Base-by-base conservation (phyloP, 73 alveolate species). In the Paramecium sonneborni region DNA sequence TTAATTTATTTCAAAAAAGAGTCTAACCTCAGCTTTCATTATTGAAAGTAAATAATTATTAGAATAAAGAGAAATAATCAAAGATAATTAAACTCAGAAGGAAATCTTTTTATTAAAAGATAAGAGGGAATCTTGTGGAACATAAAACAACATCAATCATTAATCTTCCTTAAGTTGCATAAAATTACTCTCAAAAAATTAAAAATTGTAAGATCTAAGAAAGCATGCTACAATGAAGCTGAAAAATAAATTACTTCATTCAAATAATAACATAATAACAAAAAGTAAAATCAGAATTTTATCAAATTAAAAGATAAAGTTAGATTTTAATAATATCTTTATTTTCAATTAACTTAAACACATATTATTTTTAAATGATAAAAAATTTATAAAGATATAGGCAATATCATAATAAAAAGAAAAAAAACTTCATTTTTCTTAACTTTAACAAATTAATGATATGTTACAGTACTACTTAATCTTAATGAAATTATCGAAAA, bases 121-220 rank as follows among this genome's bases (percentile, higher is more conserved):
- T 24, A 70, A 70, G 14, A 56, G 9, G 94, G 70, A 34, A 88
- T 44, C 26, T 68, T 10, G 41, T 88, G 15, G 94, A 88, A 69
- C 91, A 88, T 28, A 88, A 70, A 26, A 85, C 58, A 5, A 69
- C 67, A 0, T 43, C 87, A 43, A 70, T 88, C 34, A 15, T 88
- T 26, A 88, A 52, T 70, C 39, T 88, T 7, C 94, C 94, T 20
- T 44, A 88, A 28, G 30, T 28, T 6, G 62, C 87, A 14, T 43
- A 39, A 18, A 88, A 39, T 44, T 70, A n/a, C 24, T 35, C n/a
- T 57, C 56, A 24, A 91, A 88, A 88, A 88, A 70, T 68, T 32
- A 70, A 70, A 88, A 88, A 34, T 44, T 88, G 11, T 20, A 46
- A 69, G 94, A 88, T 39, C 8, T 88, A 15, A 88, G 74, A 69